Evolutionary conservation across 345 rosid genomes (phyloP).

Genomic region (Brassica carinata): DNA sequence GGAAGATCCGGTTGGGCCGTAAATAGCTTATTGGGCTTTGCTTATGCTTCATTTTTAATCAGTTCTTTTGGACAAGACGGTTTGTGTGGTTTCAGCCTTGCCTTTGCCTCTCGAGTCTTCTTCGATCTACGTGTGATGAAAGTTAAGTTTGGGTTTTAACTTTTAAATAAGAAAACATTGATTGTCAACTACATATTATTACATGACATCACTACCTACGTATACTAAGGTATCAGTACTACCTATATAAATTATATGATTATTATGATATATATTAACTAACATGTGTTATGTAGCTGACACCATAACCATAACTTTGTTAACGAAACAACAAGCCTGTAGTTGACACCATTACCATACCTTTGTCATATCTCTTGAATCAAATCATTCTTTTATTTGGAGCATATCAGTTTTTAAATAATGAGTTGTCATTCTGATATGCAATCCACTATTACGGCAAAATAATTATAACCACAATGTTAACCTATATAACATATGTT

Average conservation of each 20-base stretch:
- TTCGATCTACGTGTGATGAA: neutral
- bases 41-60: no score
- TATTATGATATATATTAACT: no score
- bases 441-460: neutral
- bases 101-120: neutral
- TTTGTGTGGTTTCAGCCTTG: neutral
- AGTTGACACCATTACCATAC: no score
- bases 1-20: no score
- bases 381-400: neutral
- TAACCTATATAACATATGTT: neutral
- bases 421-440: neutral
- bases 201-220: neutral
- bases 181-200: neutral
- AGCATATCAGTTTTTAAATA: neutral
- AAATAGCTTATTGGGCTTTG: no score
- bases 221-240: no score
- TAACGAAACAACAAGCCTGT: neutral
- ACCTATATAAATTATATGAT: neutral
- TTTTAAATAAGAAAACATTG: neutral
- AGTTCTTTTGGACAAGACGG: neutral
- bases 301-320: neutral
- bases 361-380: no score
- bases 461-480: no score
- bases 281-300: neutral
- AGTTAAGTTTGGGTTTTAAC: neutral